A percentile compares a stretch with the other conserved stretches of the same genome.
These are phyloP conservation scores for Paramecium caudatum DNA, from an alignment of 73 alveolate species.

Conservation along the genomic window DNA sequence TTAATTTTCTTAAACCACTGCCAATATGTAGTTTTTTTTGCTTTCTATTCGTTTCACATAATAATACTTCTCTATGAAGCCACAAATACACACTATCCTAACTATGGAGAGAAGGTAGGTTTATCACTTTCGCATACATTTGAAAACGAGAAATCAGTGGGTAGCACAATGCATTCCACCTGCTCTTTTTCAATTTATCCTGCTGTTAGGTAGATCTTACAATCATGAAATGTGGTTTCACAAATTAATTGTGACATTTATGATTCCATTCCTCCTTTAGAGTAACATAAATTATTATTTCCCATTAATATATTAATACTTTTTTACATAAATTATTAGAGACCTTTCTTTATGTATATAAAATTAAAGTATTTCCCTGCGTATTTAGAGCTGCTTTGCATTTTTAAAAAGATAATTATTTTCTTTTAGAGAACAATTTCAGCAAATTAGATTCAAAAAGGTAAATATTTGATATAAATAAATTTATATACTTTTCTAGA, in stretches of 20 bases:
- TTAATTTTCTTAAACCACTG: not conserved
- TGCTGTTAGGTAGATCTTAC: slow-evolving; percentile 19
- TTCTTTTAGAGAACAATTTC: slow-evolving; percentile 60
- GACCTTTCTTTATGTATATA: no score
- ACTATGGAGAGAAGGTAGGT: slow-evolving; percentile 15
- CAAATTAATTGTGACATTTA: not conserved
- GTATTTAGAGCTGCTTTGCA: slow-evolving; percentile 17
- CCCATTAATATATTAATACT: slow-evolving; percentile 41
- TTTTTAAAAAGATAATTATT: slow-evolving; percentile 60
- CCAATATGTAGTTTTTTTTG: slow-evolving; percentile 38
- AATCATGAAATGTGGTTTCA: not conserved
- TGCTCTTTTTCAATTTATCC: slow-evolving; percentile 17
- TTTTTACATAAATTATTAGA: no score
- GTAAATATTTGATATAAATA: slow-evolving; percentile 63
- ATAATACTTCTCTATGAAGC: not conserved
- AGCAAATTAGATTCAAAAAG: slow-evolving; percentile 54
- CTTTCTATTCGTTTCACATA: not conserved
- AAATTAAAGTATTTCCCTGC: slow-evolving; percentile 21
- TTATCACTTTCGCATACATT: not conserved
- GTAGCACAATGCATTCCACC: not conserved
- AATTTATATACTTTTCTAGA: slow-evolving; percentile 59
- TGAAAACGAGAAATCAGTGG: slow-evolving; percentile 23
- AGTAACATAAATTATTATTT: slow-evolving; percentile 26
- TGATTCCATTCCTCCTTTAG: not conserved
- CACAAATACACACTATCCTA: slow-evolving; percentile 46